These are phyloP conservation scores for Fusarium marasasianum DNA, from an alignment of 2,329 filamentous ascomycete species.

Conservation along the genomic window DNA sequence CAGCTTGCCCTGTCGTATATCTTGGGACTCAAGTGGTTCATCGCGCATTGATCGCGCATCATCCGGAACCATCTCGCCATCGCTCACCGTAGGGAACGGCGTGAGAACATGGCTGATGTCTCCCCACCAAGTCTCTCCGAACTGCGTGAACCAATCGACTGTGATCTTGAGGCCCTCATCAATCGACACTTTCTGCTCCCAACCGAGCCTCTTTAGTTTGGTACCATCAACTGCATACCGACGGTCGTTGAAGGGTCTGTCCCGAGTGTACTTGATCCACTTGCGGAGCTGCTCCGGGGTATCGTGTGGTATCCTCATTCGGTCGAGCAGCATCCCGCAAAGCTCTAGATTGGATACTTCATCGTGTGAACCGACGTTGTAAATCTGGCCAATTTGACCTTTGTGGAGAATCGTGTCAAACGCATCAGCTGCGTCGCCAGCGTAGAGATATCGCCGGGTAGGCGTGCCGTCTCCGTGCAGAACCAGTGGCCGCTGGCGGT, in stretches of 20 bases:
- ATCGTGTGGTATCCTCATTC: constrained; percentile 66
- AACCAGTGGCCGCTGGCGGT: constrained; percentile 72
- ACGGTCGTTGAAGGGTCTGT: constrained; percentile 82
- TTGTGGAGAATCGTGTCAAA: constrained; percentile 87
- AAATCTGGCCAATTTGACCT: constrained; percentile 77
- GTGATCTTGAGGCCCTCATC: constrained; percentile 70
- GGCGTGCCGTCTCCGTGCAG: constrained; percentile 81
- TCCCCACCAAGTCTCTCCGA: constrained; percentile 76
- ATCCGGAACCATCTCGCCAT: constrained; percentile 65
- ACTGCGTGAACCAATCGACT: constrained; percentile 75
- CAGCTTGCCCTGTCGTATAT: constrained; percentile 28
- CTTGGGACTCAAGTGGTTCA: constrained; percentile 44
- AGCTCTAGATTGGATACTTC: constrained; percentile 80
- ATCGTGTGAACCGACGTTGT: constrained; percentile 83
- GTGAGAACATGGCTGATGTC: constrained; percentile 75
- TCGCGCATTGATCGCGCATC: constrained; percentile 48
- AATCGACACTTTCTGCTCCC: constrained; percentile 74
- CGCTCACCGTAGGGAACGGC: constrained; percentile 71
- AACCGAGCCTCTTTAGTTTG: constrained; percentile 73
- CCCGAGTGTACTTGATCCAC: constrained; percentile 79
- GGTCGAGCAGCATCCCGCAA: constrained; percentile 70
- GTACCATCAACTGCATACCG: constrained; percentile 76
- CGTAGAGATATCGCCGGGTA: constrained; percentile 80
- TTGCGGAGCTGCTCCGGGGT: constrained; percentile 63
- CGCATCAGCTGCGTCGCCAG: constrained; percentile 81